Conservation (phyloP, 2,329 filamentous ascomycete species). For the Xylaria sp. region DNA sequence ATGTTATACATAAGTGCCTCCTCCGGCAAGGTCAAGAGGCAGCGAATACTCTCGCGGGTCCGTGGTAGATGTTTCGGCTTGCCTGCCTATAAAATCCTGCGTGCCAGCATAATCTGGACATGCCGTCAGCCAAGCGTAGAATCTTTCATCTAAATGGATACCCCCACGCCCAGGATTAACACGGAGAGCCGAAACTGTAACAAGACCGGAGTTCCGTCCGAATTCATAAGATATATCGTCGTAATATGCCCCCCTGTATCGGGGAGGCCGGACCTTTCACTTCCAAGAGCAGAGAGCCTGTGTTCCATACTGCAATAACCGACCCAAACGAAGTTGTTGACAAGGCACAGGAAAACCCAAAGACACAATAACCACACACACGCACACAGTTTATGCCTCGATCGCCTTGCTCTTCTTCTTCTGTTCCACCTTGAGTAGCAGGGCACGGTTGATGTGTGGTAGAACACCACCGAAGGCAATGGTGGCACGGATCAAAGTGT, state of each 20-base stretch:
- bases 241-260: conserved; percentile 19
- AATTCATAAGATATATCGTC: conserved; percentile 15
- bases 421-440: conserved; percentile 94
- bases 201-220: conserved; percentile 15
- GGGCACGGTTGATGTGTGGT: conserved; percentile 96
- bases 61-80: neutral
- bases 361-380: conserved; percentile 9
- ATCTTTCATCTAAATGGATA: neutral
- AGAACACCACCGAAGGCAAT: conserved; percentile 98
- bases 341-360: conserved; percentile 8
- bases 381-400: conserved; percentile 45
- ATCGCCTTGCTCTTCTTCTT: conserved; percentile 80
- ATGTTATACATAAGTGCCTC: neutral
- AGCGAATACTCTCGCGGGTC: neutral
- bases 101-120: neutral
- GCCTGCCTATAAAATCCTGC: neutral
- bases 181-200: conserved; percentile 7
- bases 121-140: neutral
- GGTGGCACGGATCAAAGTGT: conserved; percentile 94
- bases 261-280: conserved; percentile 7
- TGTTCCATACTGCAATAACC: conserved; percentile 16
- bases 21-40: neutral
- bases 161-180: conserved; percentile 8
- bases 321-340: conserved; percentile 16
- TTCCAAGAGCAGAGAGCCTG: conserved; percentile 12